Evolutionary conservation across 106 monocot genomes (phyloP), one percentile per base, ranked within the genome.

Genomic region (Dendrobium nobile): DNA sequence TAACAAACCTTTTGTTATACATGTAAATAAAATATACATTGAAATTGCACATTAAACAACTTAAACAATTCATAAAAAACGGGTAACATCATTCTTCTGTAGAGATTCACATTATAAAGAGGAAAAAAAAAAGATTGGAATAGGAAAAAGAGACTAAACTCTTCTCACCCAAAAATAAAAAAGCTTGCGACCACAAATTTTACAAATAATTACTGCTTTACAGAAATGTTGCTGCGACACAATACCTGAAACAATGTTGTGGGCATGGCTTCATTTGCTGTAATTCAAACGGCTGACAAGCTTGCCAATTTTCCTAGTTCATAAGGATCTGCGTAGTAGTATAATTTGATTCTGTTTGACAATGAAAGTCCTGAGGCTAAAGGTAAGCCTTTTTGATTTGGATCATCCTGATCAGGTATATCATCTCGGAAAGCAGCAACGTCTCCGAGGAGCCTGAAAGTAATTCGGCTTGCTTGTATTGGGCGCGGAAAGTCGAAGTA

Each of bases 401-500:
- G 80, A 41, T 90, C 86, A 4, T 91, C 93, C 75, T 87, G 87
- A 76, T 99, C 95, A 26, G 89, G 33, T 59, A 90, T 83, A 77
- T 95, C 99, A 79, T 99, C 95, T 9, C 79, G 79, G 79, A 95
- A 99, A 54, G 90, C 85, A 75, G 91, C 74, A 27, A 99, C 87
- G 80, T 99, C 95, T 24, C 99, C 99, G 26, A 84, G 80, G 54
- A 99, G 78, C 58, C 84, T 89, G 54, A 99, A 93, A 74, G 84
- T 80, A 24, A 99, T 56, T 16, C 83, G 61, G 10, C 84, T 79
- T 3, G 91, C 93, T 20, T 91, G 84, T 43, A 93, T 83, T 17
- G 84, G 77, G 18, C 79, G 78, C 37, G 95, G 82, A 65, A 99
- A 99, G 82, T 95, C 99, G 75, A 95, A 99, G 82, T 99, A 99